Percentiles rank a stretch among this genome's conserved stretches.
These are phyloP conservation scores for Pelagophyceae sp. DNA, from an alignment of 352 stramenopile species.

Conservation along the genomic window DNA sequence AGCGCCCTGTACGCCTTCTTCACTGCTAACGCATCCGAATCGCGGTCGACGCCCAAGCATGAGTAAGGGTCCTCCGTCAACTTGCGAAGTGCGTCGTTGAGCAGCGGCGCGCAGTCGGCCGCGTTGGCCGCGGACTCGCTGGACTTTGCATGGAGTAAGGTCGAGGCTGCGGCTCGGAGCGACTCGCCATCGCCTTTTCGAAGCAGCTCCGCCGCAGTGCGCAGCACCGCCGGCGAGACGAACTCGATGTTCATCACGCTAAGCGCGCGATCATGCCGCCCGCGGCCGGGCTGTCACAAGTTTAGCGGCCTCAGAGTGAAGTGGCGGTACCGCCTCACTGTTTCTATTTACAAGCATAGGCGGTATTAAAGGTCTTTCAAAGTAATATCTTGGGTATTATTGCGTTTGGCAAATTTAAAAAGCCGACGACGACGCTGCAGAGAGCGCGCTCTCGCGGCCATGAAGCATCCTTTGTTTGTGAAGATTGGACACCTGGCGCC, in stretches of 20 bases:
- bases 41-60: slow-evolving; percentile 38
- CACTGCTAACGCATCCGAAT: slow-evolving; percentile 43
- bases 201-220: neutral
- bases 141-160: neutral
- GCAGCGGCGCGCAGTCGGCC: neutral
- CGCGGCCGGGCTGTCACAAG: no score
- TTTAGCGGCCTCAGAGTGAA: no score
- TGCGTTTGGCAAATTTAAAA: no score
- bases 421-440: no score
- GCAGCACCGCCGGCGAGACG: neutral
- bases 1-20: slow-evolving; percentile 81
- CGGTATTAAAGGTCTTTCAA: no score
- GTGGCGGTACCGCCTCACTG: no score
- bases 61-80: slow-evolving; percentile 43
- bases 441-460: no score
- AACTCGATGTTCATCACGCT: slow-evolving; percentile 19
- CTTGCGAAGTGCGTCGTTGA: neutral
- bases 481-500: no score
- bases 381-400: no score
- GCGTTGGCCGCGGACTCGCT: neutral
- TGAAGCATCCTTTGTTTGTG: no score
- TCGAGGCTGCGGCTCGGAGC: neutral
- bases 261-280: no score
- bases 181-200: neutral
- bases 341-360: no score